Conservation (phyloP, 176 grass and related monocot species). For the Triticum turgidum region DNA sequence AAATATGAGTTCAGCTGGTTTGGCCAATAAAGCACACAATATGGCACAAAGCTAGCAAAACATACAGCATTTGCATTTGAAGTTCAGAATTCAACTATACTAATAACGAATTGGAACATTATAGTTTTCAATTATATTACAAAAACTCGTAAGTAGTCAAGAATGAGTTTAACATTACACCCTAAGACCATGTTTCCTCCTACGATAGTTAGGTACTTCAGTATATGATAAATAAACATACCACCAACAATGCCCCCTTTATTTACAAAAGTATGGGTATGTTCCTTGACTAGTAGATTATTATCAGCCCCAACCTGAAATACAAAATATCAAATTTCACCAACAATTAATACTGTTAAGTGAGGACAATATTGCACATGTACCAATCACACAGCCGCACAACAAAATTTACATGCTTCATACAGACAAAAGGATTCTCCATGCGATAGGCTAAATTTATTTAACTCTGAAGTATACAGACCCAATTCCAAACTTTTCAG, state of each 20-base stretch:
- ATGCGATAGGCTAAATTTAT: neutral
- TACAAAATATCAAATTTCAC: neutral
- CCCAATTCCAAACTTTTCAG: neutral
- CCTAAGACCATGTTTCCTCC: neutral
- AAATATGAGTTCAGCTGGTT: neutral
- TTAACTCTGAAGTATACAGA: neutral
- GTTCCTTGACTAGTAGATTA: conserved; percentile 95
- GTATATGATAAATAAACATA: conserved; percentile 39
- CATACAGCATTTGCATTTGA: neutral
- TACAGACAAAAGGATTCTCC: conserved; percentile 13
- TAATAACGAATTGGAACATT: too few relatives aligned
- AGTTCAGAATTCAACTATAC: neutral
- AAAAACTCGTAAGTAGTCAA: neutral
- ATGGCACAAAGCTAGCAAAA: neutral
- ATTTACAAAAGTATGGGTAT: conserved; percentile 97
- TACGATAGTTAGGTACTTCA: neutral
- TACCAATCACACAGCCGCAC: neutral
- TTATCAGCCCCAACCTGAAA: conserved; percentile 86
- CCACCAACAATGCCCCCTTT: conserved; percentile 85
- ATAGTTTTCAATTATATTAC: neutral
- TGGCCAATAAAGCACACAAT: neutral
- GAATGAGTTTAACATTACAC: neutral
- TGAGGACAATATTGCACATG: neutral
- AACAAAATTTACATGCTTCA: neutral
- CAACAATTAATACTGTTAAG: neutral